Percentiles rank a stretch among this genome's conserved stretches.
phyloP scores from a whole-genome alignment of 2,329 filamentous ascomycete genomes.

The Penicillium oxalicum region DNA sequence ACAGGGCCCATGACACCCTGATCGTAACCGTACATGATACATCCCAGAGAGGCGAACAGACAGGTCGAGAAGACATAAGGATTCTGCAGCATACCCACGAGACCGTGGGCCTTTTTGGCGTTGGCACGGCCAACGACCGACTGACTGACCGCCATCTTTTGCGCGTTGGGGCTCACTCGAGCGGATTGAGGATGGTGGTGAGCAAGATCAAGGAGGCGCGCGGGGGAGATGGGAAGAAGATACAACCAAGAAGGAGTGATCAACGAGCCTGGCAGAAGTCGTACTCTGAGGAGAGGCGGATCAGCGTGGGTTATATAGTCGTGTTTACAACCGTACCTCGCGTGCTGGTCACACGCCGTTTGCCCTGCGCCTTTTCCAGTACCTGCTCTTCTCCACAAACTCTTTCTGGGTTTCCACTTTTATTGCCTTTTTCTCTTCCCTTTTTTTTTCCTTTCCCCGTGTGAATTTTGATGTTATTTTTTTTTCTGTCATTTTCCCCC shows the following conservation, averaged over 20 bases:
- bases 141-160: constrained; percentile 27
- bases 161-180: too few relatives aligned
- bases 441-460: background rate
- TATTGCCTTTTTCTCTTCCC: background rate
- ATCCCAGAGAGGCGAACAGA: constrained; percentile 31
- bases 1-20: constrained; percentile 33
- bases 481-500: too few relatives aligned
- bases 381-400: too few relatives aligned
- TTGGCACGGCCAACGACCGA: constrained; percentile 36
- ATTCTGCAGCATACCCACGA: constrained; percentile 37
- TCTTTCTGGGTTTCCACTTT: too few relatives aligned
- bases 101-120: constrained; percentile 35
- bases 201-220: background rate
- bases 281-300: background rate
- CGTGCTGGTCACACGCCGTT: too few relatives aligned
- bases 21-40: constrained; percentile 34
- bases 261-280: background rate
- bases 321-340: background rate
- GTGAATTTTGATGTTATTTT: too few relatives aligned
- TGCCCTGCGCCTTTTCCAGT: background rate
- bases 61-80: constrained; percentile 38
- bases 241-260: background rate
- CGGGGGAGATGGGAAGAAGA: background rate
- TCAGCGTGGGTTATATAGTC: constrained; percentile 6
- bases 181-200: background rate